Conservation (phyloP, 805 yeast species). For the Scheffersomyces lignosus region DNA sequence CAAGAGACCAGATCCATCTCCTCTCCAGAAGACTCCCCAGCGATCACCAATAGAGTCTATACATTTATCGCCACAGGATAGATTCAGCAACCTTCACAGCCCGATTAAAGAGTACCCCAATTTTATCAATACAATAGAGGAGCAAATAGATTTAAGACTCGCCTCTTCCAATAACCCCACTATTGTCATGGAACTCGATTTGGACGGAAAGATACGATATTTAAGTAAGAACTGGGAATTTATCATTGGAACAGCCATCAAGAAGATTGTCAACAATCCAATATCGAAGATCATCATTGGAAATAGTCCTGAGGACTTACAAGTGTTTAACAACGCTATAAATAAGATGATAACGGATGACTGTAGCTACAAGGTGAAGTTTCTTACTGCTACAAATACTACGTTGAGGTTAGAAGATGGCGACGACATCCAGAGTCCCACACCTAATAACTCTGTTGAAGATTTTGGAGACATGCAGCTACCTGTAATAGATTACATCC, state of each 20-base stretch:
- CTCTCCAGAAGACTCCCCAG: not conserved
- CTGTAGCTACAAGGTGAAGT: conserved; percentile 74
- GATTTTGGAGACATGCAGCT: not conserved
- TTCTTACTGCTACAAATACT: conserved; percentile 51
- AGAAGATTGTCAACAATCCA: conserved; percentile 55
- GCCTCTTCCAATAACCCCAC: conserved; percentile 74
- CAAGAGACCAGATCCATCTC: not conserved
- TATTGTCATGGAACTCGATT: conserved; percentile 78
- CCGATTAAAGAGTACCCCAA: conserved; percentile 6
- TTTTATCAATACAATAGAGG: conserved; percentile 29
- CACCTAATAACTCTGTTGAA: not conserved
- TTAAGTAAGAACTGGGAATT: conserved; percentile 76
- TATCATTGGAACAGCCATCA: conserved; percentile 66
- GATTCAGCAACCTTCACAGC: conserved; percentile 3
- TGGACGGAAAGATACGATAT: conserved; percentile 76
- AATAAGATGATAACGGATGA: conserved; percentile 71
- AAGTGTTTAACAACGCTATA: conserved; percentile 69
- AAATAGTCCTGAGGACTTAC: conserved; percentile 54
- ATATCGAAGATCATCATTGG: conserved; percentile 69
- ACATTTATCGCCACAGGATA: not conserved
- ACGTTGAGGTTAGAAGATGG: conserved; percentile 1
- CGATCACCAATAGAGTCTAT: not conserved
- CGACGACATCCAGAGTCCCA: not conserved
- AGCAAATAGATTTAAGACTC: conserved; percentile 53
- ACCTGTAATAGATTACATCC: not conserved